Base-by-base conservation (phyloP, 2,329 filamentous ascomycete species). In the Sarocladiaceae sp. region DNA sequence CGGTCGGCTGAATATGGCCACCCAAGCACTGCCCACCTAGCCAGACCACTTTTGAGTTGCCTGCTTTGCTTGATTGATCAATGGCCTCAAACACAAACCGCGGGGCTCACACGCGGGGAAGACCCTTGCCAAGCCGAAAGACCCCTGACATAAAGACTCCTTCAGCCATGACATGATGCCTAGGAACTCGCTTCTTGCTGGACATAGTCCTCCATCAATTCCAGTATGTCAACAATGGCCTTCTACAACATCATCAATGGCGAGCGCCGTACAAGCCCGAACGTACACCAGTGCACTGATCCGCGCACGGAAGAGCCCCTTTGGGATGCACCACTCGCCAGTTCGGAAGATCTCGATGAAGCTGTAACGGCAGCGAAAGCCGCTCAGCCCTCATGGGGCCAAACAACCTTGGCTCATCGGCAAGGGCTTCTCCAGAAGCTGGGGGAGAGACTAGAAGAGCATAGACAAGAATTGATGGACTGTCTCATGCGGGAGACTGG, bases 401-500 rank as follows among this genome's bases (percentile, higher is more conserved):
- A 23, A 11, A 49, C 50, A 12, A n/a, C 40, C 6, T 33, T 49
- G 12, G 33, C 36, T 8, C 49, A 54, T 23, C 53, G 53, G 5
- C 28, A 35, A 11, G 39, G 17, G 11, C 23, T 50, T 15, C 18
- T 54, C 26, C 42, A 52, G 3, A 44, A 50, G 13, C 51, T 46
- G 10, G 53, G 49, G n/a, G 53, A 54, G 12, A 50, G 49, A 31
- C 23, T 54, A 15, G 53, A 52, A 15, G 42, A 40, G 7, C 37
- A 52, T 23, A 29, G 42, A 15, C 18, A 33, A 5, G 49, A 52
- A 18, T 18, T 54, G 25, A 25, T 36, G 26, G 23, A 23, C 7
- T 50, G 40, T 6, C 44, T 44, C 29, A 52, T 42, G 28, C 42
- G 28, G 44, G 53, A 54, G 42, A 50, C 51, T 35, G 53, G 53